These are phyloP conservation scores for Dendrothele bispora DNA, from an alignment of 768 basidiomycete species.

Conservation along the genomic window DNA sequence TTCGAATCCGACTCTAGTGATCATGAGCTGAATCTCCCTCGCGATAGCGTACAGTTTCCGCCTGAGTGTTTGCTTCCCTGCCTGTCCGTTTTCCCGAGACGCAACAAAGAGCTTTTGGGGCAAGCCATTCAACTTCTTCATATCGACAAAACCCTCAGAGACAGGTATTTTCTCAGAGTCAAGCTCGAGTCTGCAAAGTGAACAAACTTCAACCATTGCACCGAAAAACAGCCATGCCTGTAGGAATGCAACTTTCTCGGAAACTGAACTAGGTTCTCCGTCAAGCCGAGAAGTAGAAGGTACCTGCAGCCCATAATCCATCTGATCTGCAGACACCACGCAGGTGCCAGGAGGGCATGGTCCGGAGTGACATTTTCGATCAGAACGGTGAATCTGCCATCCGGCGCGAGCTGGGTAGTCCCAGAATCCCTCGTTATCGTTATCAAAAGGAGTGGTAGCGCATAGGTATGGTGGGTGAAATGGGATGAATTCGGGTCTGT, in stretches of 20 bases:
- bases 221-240: too few species aligned
- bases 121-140: background rate
- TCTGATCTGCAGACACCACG: background rate
- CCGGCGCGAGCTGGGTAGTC: background rate
- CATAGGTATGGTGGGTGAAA: background rate
- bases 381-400: background rate
- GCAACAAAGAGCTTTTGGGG: background rate
- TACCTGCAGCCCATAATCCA: background rate
- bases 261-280: background rate
- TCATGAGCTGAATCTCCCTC: background rate
- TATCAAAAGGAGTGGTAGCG: background rate
- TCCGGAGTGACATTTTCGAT: background rate
- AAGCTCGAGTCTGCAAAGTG: background rate
- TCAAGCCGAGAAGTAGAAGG: background rate
- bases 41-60: background rate
- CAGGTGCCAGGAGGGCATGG: constrained; percentile 1
- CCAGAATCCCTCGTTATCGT: background rate
- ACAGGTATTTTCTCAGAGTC: background rate
- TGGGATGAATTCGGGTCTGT: background rate
- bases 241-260: constrained; percentile 1
- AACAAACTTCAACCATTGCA: background rate
- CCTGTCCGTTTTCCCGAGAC: background rate
- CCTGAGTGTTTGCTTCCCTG: background rate
- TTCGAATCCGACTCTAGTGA: background rate
- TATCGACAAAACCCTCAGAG: constrained; percentile 12